A percentile compares a stretch with the other conserved stretches of the same genome.
Conservation (phyloP, 2,329 filamentous ascomycete species). For the Aspergillus brunneoviolaceus region DNA sequence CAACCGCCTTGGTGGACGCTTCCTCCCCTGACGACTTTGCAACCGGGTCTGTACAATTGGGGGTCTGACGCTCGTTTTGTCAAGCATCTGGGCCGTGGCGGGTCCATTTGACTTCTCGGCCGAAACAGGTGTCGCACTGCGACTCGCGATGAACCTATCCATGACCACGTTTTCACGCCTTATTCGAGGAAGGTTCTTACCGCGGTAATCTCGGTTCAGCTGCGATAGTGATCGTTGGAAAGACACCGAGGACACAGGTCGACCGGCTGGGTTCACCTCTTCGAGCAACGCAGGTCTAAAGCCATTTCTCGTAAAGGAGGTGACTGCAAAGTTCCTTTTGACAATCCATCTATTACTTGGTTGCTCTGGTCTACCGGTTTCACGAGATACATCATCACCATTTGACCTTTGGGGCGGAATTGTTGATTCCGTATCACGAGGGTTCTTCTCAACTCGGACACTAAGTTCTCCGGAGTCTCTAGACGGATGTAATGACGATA, state of each 20-base stretch:
- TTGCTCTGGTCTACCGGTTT: conserved; percentile 9
- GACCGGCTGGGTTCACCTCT: conserved; percentile 19
- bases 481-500: background rate
- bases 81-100: background rate
- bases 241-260: conserved; percentile 18
- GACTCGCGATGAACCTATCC: conserved; percentile 37
- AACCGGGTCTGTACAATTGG: conserved; percentile 6
- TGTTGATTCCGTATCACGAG: background rate
- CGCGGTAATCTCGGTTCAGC: conserved; percentile 32
- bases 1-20: conserved; percentile 45
- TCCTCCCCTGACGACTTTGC: conserved; percentile 31
- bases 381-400: background rate
- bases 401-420: conserved; percentile 4
- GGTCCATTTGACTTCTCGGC: background rate
- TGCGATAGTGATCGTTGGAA: conserved; percentile 36
- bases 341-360: conserved; percentile 35
- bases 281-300: conserved; percentile 39
- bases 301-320: conserved; percentile 36
- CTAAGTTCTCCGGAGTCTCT: conserved; percentile 11
- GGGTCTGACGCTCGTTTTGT: conserved; percentile 12
- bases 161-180: conserved; percentile 31
- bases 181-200: conserved; percentile 16
- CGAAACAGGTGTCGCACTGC: conserved; percentile 9
- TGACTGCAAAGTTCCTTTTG: conserved; percentile 34
- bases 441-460: conserved; percentile 4